Percentiles rank a stretch among this genome's conserved stretches.
phyloP scores from a whole-genome alignment of 176 grass and related monocot species.

The Pontederia crassipes region DNA sequence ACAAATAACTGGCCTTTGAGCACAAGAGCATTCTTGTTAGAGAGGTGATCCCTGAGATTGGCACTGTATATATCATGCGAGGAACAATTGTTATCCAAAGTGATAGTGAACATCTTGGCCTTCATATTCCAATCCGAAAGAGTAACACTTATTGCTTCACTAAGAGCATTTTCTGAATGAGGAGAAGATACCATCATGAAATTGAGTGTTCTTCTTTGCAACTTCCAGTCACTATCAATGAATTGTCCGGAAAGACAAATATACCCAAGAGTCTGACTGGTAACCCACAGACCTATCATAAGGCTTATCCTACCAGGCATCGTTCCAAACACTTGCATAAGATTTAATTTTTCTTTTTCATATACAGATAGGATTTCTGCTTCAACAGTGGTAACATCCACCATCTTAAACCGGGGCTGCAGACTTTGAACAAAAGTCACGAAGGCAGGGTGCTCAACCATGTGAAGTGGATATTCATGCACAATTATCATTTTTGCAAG shows the following conservation, averaged over 20 bases:
- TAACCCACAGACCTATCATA: neutral
- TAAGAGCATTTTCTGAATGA: slow-evolving; percentile 18
- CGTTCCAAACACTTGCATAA: slow-evolving; percentile 7
- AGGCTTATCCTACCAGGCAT: slow-evolving; percentile 14
- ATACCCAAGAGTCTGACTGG: slow-evolving; percentile 16
- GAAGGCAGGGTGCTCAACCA: slow-evolving; percentile 13
- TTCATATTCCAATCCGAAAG: slow-evolving; percentile 16
- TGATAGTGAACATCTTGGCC: slow-evolving; percentile 4
- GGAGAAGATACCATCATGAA: slow-evolving; percentile 17
- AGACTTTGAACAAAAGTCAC: slow-evolving; percentile 3
- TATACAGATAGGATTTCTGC: slow-evolving; percentile 12
- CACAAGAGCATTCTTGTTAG: slow-evolving; percentile 1
- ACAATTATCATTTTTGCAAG: slow-evolving; percentile 18
- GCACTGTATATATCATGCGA: slow-evolving; percentile 15
- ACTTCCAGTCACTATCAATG: slow-evolving; percentile 10
- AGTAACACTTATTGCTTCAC: slow-evolving; percentile 6
- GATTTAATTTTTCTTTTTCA: slow-evolving; percentile 3
- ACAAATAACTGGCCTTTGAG: slow-evolving; percentile 14
- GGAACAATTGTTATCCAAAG: slow-evolving; percentile 11
- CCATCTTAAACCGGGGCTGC: slow-evolving; percentile 5
- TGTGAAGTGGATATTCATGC: slow-evolving; percentile 8
- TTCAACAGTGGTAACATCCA: neutral
- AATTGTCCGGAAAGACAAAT: slow-evolving; percentile 8
- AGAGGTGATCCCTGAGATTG: slow-evolving; percentile 12
- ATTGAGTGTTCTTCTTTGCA: slow-evolving; percentile 6